phyloP scores from a whole-genome alignment of 345 rosid species.

The Ceriops zippeliana region DNA sequence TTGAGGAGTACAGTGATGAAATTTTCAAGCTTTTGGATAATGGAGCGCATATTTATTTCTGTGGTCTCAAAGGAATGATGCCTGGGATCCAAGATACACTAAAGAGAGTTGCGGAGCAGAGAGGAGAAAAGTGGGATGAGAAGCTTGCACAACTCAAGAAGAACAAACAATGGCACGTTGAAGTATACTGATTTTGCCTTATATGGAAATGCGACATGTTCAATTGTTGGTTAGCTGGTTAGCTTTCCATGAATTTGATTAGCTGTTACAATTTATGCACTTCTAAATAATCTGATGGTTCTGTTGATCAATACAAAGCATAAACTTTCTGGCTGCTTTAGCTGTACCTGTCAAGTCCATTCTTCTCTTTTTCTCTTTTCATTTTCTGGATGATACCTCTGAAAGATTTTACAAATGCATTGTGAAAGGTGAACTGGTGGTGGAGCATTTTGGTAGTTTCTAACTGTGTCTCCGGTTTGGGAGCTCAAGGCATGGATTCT shows the following conservation, averaged over 20 bases:
- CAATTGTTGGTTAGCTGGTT: background rate
- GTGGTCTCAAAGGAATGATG: conserved; percentile 99
- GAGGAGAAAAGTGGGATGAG: conserved; percentile 92
- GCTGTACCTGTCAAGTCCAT: background rate
- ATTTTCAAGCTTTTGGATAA: conserved; percentile 81
- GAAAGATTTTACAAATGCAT: too few species aligned
- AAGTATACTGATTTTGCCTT: conserved; percentile 61
- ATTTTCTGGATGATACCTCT: too few species aligned
- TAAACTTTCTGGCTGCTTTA: background rate
- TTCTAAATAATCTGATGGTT: conserved; percentile 27
- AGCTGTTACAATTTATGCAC: conserved; percentile 21
- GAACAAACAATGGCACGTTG: conserved; percentile 99
- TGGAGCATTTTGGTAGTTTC: too few species aligned
- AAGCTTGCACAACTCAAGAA: conserved; percentile 93
- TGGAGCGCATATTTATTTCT: conserved; percentile 96
- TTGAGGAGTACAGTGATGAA: conserved; percentile 90
- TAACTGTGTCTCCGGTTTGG: too few species aligned
- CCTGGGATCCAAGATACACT: conserved; percentile 93
- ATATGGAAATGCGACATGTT: background rate
- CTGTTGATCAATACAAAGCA: conserved; percentile 11
- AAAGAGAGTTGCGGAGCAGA: conserved; percentile 77
- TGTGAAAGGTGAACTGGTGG: too few species aligned
- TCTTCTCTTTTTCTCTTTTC: too few species aligned
- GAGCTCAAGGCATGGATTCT: too few species aligned
- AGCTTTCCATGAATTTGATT: conserved; percentile 13